A percentile compares a stretch with the other conserved stretches of the same genome.
phyloP scores from a whole-genome alignment of 176 grass and related monocot species.

The Secale cereale region DNA sequence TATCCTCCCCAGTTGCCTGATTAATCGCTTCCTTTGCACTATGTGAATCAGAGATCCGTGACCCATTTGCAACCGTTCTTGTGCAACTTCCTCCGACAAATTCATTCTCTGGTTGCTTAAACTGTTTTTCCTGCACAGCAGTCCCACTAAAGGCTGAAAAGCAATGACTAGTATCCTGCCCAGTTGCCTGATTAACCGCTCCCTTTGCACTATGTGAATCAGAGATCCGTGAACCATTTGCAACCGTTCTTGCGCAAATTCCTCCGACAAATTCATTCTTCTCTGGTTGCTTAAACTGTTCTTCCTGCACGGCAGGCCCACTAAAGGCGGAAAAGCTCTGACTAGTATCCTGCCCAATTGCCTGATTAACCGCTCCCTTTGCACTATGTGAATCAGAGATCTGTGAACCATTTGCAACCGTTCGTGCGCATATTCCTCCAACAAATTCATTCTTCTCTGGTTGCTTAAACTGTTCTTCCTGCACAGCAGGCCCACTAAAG shows the following conservation, averaged over 20 bases:
- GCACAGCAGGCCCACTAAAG: neutral
- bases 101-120: constrained; percentile 22
- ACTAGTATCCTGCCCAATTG: neutral
- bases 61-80: neutral
- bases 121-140: neutral
- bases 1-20: neutral
- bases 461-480: constrained; percentile 13
- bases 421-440: neutral
- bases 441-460: constrained; percentile 11
- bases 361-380: too few species aligned
- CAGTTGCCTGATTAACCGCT: too few species aligned
- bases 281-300: constrained; percentile 12
- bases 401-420: neutral
- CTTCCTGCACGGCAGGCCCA: constrained; percentile 1
- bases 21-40: neutral
- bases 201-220: constrained; percentile 26
- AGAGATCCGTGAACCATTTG: neutral
- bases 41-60: constrained; percentile 32
- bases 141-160: constrained; percentile 16
- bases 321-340: constrained; percentile 17
- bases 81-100: neutral
- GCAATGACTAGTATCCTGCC: neutral
- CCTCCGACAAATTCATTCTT: neutral
- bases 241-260: neutral
- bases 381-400: constrained; percentile 33